These are phyloP conservation scores for Malassezia yamatoensis DNA, from an alignment of 1,284 basidiomycete genomes.

Conservation along the genomic window DNA sequence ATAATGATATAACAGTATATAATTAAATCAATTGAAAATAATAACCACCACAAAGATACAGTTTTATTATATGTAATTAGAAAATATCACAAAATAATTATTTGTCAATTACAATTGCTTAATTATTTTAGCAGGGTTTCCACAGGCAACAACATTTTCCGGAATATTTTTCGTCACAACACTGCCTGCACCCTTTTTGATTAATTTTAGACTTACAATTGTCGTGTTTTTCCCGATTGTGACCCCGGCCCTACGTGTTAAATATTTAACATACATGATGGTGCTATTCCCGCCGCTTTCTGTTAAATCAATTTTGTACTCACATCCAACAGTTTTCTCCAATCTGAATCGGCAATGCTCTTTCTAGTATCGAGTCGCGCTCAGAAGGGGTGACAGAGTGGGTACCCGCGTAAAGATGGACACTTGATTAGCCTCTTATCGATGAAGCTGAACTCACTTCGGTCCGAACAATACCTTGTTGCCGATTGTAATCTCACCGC, in stretches of 20 bases:
- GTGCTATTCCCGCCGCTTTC: conserved; percentile 14
- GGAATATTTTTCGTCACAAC: conserved; percentile 21
- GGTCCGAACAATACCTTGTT: conserved; percentile 25
- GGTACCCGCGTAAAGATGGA: conserved; percentile 26
- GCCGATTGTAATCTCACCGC: conserved; percentile 23
- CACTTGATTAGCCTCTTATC: conserved; percentile 1
- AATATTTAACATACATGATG: conserved; percentile 13
- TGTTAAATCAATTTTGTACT: conserved; percentile 2
- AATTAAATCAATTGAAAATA: too few species aligned
- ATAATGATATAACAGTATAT: too few species aligned
- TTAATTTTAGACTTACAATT: conserved; percentile 14
- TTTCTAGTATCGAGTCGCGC: conserved; percentile 18
- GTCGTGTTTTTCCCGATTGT: conserved; percentile 19
- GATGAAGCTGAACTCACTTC: conserved; percentile 5
- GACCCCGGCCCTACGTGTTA: conserved; percentile 15
- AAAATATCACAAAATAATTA: conserved; percentile 3
- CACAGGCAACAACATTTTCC: conserved; percentile 18
- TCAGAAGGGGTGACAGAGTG: conserved; percentile 22
- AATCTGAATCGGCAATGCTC: conserved; percentile 27
- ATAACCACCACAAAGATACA: too few species aligned
- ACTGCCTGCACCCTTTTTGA: conserved; percentile 18
- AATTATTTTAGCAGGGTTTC: conserved; percentile 19
- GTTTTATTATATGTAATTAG: too few species aligned
- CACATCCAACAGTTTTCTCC: conserved; percentile 24
- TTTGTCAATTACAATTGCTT: conserved; percentile 6